phyloP scores from a whole-genome alignment of 1,284 basidiomycete genomes.

The Anthracocystis walkeri region DNA sequence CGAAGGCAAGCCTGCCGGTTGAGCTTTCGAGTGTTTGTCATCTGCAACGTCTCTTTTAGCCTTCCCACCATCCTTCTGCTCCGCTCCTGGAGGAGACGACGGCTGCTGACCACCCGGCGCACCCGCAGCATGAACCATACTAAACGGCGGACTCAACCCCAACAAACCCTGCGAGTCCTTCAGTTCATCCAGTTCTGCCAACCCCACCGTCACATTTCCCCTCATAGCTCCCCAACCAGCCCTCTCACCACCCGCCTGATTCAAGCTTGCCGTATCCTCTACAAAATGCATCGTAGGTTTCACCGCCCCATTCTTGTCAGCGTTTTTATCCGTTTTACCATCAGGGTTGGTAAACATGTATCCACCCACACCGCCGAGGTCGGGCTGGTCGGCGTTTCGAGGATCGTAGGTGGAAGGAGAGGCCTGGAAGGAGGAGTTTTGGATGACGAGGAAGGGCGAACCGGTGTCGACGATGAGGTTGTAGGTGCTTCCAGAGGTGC shows the following conservation, averaged over 20 bases:
- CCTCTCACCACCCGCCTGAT: conserved; percentile 6
- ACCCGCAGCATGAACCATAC: background rate
- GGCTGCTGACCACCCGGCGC: background rate
- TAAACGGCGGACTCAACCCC: conserved; percentile 35
- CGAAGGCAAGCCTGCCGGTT: background rate
- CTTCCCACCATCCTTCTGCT: conserved; percentile 2
- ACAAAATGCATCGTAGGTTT: conserved; percentile 29
- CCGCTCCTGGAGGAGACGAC: background rate
- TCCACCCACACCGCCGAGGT: background rate
- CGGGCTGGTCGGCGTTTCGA: background rate
- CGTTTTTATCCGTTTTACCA: background rate
- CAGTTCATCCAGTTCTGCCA: conserved; percentile 21
- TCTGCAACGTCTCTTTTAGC: background rate
- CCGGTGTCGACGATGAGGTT: conserved; percentile 37
- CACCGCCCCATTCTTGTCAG: background rate
- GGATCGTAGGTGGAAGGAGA: conserved; percentile 13
- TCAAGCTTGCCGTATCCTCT: conserved; percentile 8
- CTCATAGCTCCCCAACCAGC: conserved; percentile 8
- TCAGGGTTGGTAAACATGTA: conserved; percentile 23
- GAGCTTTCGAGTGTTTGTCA: background rate
- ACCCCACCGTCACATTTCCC: conserved; percentile 16
- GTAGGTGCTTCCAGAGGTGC: conserved; percentile 17
- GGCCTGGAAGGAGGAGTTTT: background rate
- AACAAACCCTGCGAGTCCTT: conserved; percentile 26
- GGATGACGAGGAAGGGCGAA: conserved; percentile 32